These are phyloP conservation scores for Chlorella variabilis DNA, from an alignment of 163 green algal genomes.

Conservation along the genomic window DNA sequence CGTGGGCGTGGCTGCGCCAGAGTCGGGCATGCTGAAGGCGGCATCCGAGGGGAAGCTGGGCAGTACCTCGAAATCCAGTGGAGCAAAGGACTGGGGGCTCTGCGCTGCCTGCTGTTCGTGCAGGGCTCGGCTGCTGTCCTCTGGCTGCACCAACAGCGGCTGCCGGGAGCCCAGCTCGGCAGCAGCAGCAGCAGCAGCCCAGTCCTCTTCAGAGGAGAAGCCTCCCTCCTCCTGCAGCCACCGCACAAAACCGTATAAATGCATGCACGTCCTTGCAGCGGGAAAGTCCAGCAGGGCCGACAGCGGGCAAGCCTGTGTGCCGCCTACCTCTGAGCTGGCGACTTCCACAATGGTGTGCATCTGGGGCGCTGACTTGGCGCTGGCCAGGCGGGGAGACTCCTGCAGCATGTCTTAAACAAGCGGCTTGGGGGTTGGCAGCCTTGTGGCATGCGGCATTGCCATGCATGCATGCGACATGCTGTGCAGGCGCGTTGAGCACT, in stretches of 20 bases:
- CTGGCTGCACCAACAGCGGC: neutral
- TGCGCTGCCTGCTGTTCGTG: too few relatives aligned
- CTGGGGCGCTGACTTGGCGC: slow-evolving; percentile 29
- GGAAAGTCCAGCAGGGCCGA: neutral
- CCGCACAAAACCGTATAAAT: too few relatives aligned
- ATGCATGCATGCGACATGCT: too few relatives aligned
- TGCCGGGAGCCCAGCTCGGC: too few relatives aligned
- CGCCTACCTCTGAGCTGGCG: neutral
- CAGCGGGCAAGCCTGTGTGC: too few relatives aligned
- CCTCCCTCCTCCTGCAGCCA: slow-evolving; percentile 9
- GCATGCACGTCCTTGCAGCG: too few relatives aligned
- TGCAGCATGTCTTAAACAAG: neutral
- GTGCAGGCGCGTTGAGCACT: too few relatives aligned
- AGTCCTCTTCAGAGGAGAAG: neutral
- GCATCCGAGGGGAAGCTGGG: neutral
- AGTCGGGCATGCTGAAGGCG: neutral
- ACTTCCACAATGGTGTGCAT: slow-evolving; percentile 34
- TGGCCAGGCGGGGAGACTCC: neutral
- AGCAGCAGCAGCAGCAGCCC: neutral
- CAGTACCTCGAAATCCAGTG: slow-evolving; percentile 12
- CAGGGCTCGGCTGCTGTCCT: neutral
- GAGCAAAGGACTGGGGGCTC: neutral
- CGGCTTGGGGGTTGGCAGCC: too few relatives aligned
- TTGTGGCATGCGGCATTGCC: too few relatives aligned
- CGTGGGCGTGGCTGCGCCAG: too few relatives aligned